Percentiles rank a stretch among this genome's conserved stretches.
Evolutionary conservation across 768 basidiomycete species (phyloP).

Genomic region (Psilocybe cyanescens): DNA sequence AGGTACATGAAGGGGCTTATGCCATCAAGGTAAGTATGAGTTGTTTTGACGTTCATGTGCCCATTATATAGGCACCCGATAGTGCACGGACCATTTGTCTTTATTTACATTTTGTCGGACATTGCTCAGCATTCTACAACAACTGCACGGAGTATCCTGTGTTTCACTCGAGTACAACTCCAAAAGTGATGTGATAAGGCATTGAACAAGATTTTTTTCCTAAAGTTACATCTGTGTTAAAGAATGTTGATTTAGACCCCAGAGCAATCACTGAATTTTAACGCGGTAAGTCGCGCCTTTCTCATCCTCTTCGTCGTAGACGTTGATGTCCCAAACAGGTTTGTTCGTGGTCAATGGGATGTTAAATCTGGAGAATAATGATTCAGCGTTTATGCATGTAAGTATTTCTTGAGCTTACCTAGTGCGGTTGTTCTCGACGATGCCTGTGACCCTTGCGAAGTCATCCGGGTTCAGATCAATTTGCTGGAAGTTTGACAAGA

Average conservation of each 20-base stretch:
- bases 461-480: conserved; percentile 69
- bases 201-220: no score
- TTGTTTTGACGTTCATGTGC: not conserved
- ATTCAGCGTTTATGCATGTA: not conserved
- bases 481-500: conserved; percentile 80
- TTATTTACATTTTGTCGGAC: not conserved
- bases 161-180: no score
- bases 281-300: conserved; percentile 17
- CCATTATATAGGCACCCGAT: conserved; percentile 23
- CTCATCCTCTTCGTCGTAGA: conserved; percentile 61
- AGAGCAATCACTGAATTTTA: conserved; percentile 10
- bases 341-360: conserved; percentile 58
- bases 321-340: conserved; percentile 71
- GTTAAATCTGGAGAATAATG: conserved; percentile 52
- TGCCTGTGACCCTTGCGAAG: conserved; percentile 57
- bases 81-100: conserved; percentile 42
- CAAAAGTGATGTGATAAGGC: no score
- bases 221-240: no score
- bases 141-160: no score
- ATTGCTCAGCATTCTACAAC: no score
- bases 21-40: conserved; percentile 74
- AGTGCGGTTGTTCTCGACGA: conserved; percentile 52
- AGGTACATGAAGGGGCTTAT: conserved; percentile 55
- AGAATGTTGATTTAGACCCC: no score
- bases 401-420: conserved; percentile 30